Evolutionary conservation across 192 early-diverging fungal genomes (phyloP).

Genomic region (Backusella tarrabulga): DNA sequence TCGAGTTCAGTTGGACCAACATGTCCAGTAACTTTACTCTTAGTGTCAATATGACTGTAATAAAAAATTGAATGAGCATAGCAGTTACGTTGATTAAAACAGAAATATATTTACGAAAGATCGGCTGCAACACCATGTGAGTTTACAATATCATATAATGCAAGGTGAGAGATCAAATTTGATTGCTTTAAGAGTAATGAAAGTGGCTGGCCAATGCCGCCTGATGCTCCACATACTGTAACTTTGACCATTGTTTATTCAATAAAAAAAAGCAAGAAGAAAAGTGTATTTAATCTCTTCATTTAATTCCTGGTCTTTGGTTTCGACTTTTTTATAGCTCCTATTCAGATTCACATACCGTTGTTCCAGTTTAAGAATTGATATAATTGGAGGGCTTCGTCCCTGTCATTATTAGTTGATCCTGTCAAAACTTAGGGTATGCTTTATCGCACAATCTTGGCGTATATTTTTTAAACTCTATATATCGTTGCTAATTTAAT

Average conservation of each 20-base stretch:
- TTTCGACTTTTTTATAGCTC: not conserved
- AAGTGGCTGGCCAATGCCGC: constrained; percentile 97
- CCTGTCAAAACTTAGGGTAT: not conserved
- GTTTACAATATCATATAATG: constrained; percentile 97
- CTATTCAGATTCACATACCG: not conserved
- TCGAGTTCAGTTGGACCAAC: constrained; percentile 67
- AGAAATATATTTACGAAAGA: constrained; percentile 39
- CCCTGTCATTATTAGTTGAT: constrained; percentile 1
- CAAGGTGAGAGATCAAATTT: constrained; percentile 78
- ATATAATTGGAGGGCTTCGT: not conserved
- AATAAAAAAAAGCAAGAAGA: constrained; percentile 40
- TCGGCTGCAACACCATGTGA: constrained; percentile 97
- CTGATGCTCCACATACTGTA: constrained; percentile 71
- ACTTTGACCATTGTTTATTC: constrained; percentile 51
- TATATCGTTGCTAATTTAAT: not conserved
- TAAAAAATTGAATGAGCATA: not conserved
- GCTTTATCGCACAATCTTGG: not conserved
- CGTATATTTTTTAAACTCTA: not conserved
- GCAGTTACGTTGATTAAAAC: not conserved
- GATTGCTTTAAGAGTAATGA: constrained; percentile 94
- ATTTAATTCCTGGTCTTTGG: not conserved
- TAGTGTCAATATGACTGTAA: constrained; percentile 82
- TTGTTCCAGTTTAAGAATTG: not conserved
- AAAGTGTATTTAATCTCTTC: not conserved
- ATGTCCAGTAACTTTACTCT: constrained; percentile 70